Evolutionary conservation across 2,329 filamentous ascomycete genomes (phyloP).

Genomic region (Dryadomyces quercus-mongolicae): DNA sequence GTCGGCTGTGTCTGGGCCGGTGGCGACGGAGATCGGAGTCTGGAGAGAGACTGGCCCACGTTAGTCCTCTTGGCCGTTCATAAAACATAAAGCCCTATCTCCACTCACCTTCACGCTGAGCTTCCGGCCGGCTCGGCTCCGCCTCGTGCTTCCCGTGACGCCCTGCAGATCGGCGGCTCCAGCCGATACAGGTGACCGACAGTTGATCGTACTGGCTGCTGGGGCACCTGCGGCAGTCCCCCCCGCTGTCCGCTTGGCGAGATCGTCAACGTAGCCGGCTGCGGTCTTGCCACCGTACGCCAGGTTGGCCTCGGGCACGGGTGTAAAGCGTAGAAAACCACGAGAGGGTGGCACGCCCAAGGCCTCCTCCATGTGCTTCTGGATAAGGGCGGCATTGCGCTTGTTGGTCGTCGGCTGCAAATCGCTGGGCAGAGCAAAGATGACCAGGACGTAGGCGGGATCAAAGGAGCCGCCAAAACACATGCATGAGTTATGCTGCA

Average conservation of each 20-base stretch:
- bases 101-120: slow-evolving; percentile 23
- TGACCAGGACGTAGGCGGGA: slow-evolving; percentile 65
- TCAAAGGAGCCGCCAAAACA: slow-evolving; percentile 65
- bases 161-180: neutral
- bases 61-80: no score
- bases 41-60: slow-evolving; percentile 6
- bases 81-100: no score
- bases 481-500: slow-evolving; percentile 66
- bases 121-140: slow-evolving; percentile 15
- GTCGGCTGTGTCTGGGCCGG: neutral
- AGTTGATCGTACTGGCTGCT: neutral
- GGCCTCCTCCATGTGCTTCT: slow-evolving; percentile 60
- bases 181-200: neutral
- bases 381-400: slow-evolving; percentile 66
- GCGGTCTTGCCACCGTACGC: slow-evolving; percentile 61
- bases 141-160: neutral
- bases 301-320: slow-evolving; percentile 58
- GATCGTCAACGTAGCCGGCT: slow-evolving; percentile 51
- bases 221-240: neutral
- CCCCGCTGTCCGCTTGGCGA: slow-evolving; percentile 24
- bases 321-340: slow-evolving; percentile 61
- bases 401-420: slow-evolving; percentile 67
- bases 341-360: slow-evolving; percentile 53
- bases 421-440: slow-evolving; percentile 57
- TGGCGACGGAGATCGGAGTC: slow-evolving; percentile 6